Evolutionary conservation across 208 protist species (phyloP).

Genomic region (Willaertia magna): DNA sequence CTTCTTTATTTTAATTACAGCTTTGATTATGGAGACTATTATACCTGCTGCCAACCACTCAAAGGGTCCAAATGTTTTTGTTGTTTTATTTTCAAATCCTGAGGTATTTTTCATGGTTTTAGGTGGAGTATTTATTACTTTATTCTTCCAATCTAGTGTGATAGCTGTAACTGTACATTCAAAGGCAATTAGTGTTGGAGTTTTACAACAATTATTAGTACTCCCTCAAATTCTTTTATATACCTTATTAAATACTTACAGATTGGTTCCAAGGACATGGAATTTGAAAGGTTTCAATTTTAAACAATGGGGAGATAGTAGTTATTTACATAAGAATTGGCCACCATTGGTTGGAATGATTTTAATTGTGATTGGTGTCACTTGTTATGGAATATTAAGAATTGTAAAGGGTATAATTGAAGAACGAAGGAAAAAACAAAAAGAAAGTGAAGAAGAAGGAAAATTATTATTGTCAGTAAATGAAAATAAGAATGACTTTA

Average conservation of each 20-base stretch:
- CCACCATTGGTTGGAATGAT: neutral
- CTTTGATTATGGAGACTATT: neutral
- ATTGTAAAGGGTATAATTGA: neutral
- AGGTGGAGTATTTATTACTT: neutral
- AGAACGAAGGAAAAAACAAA: neutral
- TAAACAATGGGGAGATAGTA: too few relatives aligned
- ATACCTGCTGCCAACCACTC: neutral
- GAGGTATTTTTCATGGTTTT: neutral
- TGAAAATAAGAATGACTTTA: too few relatives aligned
- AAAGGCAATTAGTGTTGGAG: neutral
- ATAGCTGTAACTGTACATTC: neutral
- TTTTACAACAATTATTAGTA: neutral
- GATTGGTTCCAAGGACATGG: neutral
- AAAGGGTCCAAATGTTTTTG: neutral
- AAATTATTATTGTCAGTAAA: too few relatives aligned
- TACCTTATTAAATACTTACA: neutral
- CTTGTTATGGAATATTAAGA: neutral
- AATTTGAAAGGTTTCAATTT: neutral
- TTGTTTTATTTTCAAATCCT: neutral
- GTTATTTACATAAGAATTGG: too few relatives aligned
- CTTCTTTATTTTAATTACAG: neutral
- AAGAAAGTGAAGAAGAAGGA: too few relatives aligned
- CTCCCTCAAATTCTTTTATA: neutral
- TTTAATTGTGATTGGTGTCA: neutral
- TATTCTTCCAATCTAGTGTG: neutral